These are phyloP conservation scores for Monilinia vaccinii-corymbosi DNA, from an alignment of 2,329 filamentous ascomycete genomes.

Conservation along the genomic window DNA sequence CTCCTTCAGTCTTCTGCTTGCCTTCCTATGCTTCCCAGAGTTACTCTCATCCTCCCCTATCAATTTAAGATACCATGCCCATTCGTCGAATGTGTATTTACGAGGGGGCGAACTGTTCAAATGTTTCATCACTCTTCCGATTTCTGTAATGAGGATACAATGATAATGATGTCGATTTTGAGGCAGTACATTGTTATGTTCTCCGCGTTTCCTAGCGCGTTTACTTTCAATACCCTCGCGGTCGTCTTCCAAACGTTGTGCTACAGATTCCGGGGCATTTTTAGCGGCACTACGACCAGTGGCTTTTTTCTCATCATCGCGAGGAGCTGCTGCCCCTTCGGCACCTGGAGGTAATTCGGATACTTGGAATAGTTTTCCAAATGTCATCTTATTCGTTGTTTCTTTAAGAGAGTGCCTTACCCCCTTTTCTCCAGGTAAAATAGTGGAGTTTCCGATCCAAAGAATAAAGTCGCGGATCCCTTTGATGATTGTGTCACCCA, in stretches of 20 bases:
- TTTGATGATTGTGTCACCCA: conserved; percentile 74
- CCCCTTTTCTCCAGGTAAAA: conserved; percentile 47
- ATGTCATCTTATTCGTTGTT: conserved; percentile 35
- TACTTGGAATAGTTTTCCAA: conserved; percentile 36
- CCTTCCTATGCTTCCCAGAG: conserved; percentile 40
- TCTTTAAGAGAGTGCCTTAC: conserved; percentile 39
- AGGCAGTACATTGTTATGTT: conserved; percentile 27
- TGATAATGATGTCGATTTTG: conserved; percentile 37
- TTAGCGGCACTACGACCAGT: conserved; percentile 11
- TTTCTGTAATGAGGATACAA: conserved; percentile 62
- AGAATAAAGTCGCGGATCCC: conserved; percentile 46
- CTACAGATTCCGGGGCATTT: conserved; percentile 21
- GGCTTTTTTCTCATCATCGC: conserved; percentile 16
- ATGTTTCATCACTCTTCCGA: conserved; percentile 56
- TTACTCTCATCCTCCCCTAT: conserved; percentile 57
- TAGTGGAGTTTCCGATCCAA: conserved; percentile 48
- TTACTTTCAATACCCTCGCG: conserved; percentile 12
- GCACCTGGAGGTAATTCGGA: conserved; percentile 36
- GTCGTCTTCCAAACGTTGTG: conserved; percentile 11
- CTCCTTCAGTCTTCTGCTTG: conserved; percentile 12
- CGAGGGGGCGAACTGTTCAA: conserved; percentile 47
- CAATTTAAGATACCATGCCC: conserved; percentile 74
- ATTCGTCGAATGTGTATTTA: conserved; percentile 72
- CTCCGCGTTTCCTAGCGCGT: conserved; percentile 10
- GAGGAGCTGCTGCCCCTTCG: conserved; percentile 28